These are phyloP conservation scores for Beta corolliflora DNA, from an alignment of 179 eudicot species.

Conservation along the genomic window DNA sequence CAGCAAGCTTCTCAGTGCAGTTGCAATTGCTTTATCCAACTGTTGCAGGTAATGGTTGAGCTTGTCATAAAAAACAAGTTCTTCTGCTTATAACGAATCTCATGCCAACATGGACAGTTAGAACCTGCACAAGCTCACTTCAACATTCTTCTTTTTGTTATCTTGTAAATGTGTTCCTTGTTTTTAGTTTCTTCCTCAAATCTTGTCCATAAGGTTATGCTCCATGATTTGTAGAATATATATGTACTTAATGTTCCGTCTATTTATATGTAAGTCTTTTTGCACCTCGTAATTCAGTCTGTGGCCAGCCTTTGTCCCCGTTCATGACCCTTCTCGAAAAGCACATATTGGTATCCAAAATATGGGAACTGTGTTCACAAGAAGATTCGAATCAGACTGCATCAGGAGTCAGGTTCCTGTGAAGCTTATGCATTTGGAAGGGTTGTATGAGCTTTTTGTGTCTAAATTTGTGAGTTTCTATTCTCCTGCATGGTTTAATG, in stretches of 20 bases:
- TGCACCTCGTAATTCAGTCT: constrained; percentile 43
- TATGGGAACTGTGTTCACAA: constrained; percentile 88
- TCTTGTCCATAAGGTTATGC: background rate
- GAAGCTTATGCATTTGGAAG: constrained; percentile 99
- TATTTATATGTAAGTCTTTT: constrained; percentile 6
- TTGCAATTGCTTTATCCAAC: constrained; percentile 95
- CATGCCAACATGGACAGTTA: background rate
- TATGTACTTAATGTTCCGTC: background rate
- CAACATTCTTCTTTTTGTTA: background rate
- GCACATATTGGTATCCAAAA: constrained; percentile 94
- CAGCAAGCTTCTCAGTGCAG: constrained; percentile 97
- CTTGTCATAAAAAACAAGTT: background rate
- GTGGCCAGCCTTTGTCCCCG: constrained; percentile 99
- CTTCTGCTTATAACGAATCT: background rate
- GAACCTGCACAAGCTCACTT: background rate
- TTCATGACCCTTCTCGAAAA: constrained; percentile 89
- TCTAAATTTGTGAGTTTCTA: constrained; percentile 85
- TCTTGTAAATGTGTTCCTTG: background rate
- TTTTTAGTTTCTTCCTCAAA: background rate
- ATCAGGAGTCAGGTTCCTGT: constrained; percentile 91
- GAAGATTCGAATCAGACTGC: constrained; percentile 94
- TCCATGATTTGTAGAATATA: constrained; percentile 8
- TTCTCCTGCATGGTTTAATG: constrained; percentile 13
- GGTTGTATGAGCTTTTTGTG: constrained; percentile 85
- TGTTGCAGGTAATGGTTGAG: constrained; percentile 64